Percentiles rank a stretch among this genome's conserved stretches.
These are phyloP conservation scores for Colletotrichum truncatum DNA, from an alignment of 2,329 filamentous ascomycete species.

Conservation along the genomic window DNA sequence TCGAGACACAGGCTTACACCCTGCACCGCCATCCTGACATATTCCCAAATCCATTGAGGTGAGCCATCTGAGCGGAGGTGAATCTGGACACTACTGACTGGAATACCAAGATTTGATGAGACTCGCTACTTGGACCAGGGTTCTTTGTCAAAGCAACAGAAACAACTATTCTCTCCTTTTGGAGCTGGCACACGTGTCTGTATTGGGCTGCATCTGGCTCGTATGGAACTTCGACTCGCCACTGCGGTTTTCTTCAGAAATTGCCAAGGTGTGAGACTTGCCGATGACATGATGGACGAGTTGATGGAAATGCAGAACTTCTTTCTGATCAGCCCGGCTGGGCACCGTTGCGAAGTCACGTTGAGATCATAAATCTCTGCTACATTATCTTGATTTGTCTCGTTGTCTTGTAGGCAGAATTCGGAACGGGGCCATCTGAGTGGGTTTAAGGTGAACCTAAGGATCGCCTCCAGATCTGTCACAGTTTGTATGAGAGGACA, in stretches of 20 bases:
- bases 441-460: too few species aligned
- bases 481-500: too few species aligned
- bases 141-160: conserved; percentile 45
- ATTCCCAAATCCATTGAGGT: conserved; percentile 49
- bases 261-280: conserved; percentile 45
- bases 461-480: too few species aligned
- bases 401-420: too few species aligned
- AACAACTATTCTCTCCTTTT: conserved; percentile 60
- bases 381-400: fast-evolving
- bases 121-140: not conserved
- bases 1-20: conserved; percentile 55
- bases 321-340: conserved; percentile 44
- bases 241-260: conserved; percentile 61
- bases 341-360: conserved; percentile 40
- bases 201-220: conserved; percentile 65
- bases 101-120: not conserved
- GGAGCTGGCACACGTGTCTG: conserved; percentile 58
- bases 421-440: not conserved
- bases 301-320: conserved; percentile 45
- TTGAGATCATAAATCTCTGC: not conserved
- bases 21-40: conserved; percentile 52
- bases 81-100: not conserved
- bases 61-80: fast-evolving
- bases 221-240: conserved; percentile 63
- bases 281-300: conserved; percentile 44